Evolutionary conservation across 495 filamentous ascomycete genomes (phyloP).

Genomic region (Schizothecium vesticola): DNA sequence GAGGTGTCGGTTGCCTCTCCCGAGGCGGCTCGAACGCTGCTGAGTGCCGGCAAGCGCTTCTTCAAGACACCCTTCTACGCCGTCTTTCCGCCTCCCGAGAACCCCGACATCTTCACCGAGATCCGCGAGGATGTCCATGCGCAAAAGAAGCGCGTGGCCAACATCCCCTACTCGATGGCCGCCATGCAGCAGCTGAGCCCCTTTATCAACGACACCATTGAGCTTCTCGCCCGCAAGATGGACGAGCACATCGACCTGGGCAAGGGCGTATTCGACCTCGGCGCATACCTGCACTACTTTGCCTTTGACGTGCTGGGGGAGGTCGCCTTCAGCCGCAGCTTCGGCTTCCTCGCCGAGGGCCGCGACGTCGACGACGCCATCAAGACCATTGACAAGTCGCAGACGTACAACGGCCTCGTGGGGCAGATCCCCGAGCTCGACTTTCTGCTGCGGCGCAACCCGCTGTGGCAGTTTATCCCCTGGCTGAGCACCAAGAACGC

Average conservation of each 20-base stretch:
- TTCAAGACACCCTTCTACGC: constrained; percentile 53
- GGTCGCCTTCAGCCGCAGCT: constrained; percentile 58
- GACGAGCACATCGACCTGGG: constrained; percentile 23
- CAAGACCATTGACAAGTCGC: constrained; percentile 48
- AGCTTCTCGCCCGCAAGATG: constrained; percentile 37
- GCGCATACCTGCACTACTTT: constrained; percentile 49
- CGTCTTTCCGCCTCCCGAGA: constrained; percentile 52
- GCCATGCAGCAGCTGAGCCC: constrained; percentile 47
- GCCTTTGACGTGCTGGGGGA: constrained; percentile 57
- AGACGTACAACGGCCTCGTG: constrained; percentile 51
- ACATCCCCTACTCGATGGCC: constrained; percentile 49
- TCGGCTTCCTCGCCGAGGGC: constrained; percentile 57
- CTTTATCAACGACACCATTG: constrained; percentile 46
- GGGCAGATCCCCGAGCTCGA: constrained; percentile 48
- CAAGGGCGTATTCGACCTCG: constrained; percentile 38
- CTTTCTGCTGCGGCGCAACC: constrained; percentile 42
- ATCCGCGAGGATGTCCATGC: constrained; percentile 50
- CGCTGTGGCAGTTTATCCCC: constrained; percentile 44
- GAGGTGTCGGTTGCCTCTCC: constrained; percentile 51
- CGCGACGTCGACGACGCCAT: constrained; percentile 54
- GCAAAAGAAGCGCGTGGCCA: constrained; percentile 51
- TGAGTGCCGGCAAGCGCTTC: constrained; percentile 49
- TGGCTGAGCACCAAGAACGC: constrained; percentile 42
- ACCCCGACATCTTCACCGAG: constrained; percentile 57
- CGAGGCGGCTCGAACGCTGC: constrained; percentile 40